Evolutionary conservation across 2,329 filamentous ascomycete genomes (phyloP).

Genomic region (Colletotrichum higginsianum): DNA sequence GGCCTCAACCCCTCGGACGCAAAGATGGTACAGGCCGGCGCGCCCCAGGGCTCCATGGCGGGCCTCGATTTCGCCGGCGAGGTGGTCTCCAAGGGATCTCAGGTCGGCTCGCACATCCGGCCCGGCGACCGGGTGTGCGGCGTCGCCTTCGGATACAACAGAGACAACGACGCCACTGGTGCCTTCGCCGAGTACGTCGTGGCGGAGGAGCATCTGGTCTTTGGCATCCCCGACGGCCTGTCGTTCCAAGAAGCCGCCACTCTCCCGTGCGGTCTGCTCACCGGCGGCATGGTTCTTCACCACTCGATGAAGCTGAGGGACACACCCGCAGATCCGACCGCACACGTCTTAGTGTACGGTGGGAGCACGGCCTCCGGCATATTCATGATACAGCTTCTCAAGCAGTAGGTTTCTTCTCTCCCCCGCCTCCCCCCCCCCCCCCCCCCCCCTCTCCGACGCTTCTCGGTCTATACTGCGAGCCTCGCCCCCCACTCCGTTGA

Average conservation of each 20-base stretch:
- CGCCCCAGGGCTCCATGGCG: constrained; percentile 48
- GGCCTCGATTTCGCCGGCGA: constrained; percentile 55
- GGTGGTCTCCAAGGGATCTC: constrained; percentile 48
- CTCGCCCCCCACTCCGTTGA: background rate
- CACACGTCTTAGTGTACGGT: constrained; percentile 59
- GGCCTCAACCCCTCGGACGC: constrained; percentile 55
- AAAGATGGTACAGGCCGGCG: constrained; percentile 50
- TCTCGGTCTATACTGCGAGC: no score
- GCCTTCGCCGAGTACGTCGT: constrained; percentile 51
- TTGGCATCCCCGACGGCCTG: constrained; percentile 47
- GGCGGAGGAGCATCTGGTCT: constrained; percentile 43
- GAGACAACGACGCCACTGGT: constrained; percentile 43
- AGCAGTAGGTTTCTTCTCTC: background rate
- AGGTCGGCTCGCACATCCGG: constrained; percentile 46
- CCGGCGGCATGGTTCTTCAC: constrained; percentile 27
- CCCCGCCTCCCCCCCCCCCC: no score
- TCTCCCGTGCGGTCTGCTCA: constrained; percentile 36
- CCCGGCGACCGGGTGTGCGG: constrained; percentile 49
- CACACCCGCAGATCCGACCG: constrained; percentile 23
- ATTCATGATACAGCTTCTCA: constrained; percentile 53
- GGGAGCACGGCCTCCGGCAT: constrained; percentile 62
- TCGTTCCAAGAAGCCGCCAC: constrained; percentile 47
- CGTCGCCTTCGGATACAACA: constrained; percentile 45
- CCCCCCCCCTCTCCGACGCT: no score
- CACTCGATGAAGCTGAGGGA: constrained; percentile 49